A percentile compares a stretch with the other conserved stretches of the same genome.
These are phyloP conservation scores for Agrocybe praecox DNA, from an alignment of 768 basidiomycete genomes.

Conservation along the genomic window DNA sequence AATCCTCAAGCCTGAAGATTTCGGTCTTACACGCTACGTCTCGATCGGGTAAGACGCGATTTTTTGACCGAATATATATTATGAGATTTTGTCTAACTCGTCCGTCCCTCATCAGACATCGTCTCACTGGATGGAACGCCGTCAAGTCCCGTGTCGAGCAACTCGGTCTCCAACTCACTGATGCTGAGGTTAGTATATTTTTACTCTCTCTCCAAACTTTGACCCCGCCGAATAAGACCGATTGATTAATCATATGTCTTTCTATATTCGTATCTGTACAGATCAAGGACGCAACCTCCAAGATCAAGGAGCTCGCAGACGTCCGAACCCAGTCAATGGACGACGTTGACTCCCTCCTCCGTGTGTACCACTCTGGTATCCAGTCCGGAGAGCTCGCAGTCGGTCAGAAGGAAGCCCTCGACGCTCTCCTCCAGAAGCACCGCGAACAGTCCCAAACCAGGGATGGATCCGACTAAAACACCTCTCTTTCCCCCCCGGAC, in stretches of 20 bases:
- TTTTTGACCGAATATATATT: background rate
- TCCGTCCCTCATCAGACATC: conserved; percentile 56
- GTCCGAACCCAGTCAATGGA: conserved; percentile 99
- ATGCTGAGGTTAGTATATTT: conserved; percentile 69
- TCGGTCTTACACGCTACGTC: conserved; percentile 96
- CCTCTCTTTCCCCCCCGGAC: no score
- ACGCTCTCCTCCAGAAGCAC: conserved; percentile 83
- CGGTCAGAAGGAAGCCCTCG: conserved; percentile 91
- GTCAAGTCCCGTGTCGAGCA: conserved; percentile 99
- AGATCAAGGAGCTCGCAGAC: conserved; percentile 99
- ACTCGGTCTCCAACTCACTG: conserved; percentile 84
- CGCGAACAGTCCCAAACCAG: conserved; percentile 38
- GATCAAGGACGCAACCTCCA: conserved; percentile 98
- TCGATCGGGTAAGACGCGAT: conserved; percentile 76
- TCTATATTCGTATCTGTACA: conserved; percentile 26
- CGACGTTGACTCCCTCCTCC: conserved; percentile 95
- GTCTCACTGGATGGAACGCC: conserved; percentile 98
- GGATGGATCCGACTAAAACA: background rate
- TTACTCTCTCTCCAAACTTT: background rate
- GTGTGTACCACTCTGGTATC: conserved; percentile 94
- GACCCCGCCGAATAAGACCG: background rate
- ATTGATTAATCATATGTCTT: background rate
- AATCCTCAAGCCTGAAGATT: conserved; percentile 98
- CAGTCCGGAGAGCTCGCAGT: conserved; percentile 89
- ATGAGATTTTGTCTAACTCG: background rate